Conservation (phyloP, 2,329 filamentous ascomycete species). For the Venturia oleaginea region DNA sequence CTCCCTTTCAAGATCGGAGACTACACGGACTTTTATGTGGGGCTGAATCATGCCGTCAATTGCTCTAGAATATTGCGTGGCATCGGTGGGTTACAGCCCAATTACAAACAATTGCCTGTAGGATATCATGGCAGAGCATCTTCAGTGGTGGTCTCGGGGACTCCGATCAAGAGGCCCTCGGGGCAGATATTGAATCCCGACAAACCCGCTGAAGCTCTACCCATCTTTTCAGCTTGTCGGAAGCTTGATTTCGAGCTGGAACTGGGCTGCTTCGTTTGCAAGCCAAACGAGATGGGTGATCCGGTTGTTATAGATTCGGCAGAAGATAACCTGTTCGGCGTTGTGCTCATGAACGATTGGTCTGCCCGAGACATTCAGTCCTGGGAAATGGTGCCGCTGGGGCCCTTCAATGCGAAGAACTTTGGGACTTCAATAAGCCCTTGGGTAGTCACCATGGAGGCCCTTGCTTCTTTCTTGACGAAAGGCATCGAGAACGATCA, state of each 20-base stretch:
- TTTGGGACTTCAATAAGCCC: conserved; percentile 71
- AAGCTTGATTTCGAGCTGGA: conserved; percentile 74
- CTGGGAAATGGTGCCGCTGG: conserved; percentile 77
- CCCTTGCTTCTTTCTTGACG: conserved; percentile 58
- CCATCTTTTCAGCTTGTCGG: conserved; percentile 53
- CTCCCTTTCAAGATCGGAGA: conserved; percentile 71
- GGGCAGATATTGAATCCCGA: conserved; percentile 57
- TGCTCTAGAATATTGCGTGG: conserved; percentile 66
- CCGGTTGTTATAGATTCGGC: conserved; percentile 56
- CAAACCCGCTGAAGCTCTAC: conserved; percentile 54
- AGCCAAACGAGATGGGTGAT: conserved; percentile 53
- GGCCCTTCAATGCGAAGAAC: conserved; percentile 78
- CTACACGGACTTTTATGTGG: conserved; percentile 81
- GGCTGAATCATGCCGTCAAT: conserved; percentile 68
- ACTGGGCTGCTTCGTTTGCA: conserved; percentile 65
- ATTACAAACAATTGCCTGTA: conserved; percentile 73
- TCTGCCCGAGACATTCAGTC: conserved; percentile 54
- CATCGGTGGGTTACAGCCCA: conserved; percentile 62
- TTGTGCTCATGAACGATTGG: conserved; percentile 83
- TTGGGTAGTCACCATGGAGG: conserved; percentile 71
- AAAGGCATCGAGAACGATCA: conserved; percentile 47
- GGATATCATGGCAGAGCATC: conserved; percentile 74
- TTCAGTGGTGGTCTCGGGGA: conserved; percentile 65
- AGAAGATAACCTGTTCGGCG: conserved; percentile 64
- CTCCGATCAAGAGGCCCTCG: conserved; percentile 60